phyloP scores from a whole-genome alignment of 2,329 filamentous ascomycete species.

The Xylaria hypoxylon region DNA sequence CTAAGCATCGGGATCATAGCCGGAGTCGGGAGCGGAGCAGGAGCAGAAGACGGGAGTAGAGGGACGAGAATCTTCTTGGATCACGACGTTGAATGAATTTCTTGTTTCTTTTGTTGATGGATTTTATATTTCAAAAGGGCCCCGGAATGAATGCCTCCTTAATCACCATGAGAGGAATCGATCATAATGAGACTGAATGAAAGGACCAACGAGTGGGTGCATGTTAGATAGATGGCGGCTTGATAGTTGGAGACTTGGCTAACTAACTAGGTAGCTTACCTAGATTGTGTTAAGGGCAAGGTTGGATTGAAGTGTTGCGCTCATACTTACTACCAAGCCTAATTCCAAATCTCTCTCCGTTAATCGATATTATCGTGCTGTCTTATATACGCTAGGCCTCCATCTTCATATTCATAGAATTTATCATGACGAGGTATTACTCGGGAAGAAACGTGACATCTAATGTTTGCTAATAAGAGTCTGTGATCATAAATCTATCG shows the following conservation, averaged over 20 bases:
- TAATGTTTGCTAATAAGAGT: background rate
- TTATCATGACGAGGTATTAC: too few relatives aligned
- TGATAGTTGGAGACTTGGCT: background rate
- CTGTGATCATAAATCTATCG: background rate
- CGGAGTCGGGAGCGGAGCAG: constrained; percentile 44
- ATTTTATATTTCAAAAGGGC: background rate
- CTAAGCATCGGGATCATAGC: constrained; percentile 45
- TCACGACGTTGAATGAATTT: background rate
- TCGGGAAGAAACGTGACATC: too few relatives aligned
- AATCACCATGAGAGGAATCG: background rate
- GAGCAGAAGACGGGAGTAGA: constrained; percentile 42
- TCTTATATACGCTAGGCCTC: background rate
- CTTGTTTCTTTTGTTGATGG: background rate
- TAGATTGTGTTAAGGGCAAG: background rate
- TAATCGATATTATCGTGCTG: too few relatives aligned
- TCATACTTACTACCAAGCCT: background rate
- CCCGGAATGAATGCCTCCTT: background rate
- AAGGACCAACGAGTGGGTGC: background rate
- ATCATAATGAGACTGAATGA: constrained; percentile 13
- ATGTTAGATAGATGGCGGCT: constrained; percentile 9
- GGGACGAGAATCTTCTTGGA: background rate
- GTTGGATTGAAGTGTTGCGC: background rate
- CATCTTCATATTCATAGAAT: background rate
- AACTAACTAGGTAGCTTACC: constrained; percentile 6
- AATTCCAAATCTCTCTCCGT: too few relatives aligned